Evolutionary conservation across 345 rosid species (phyloP), one percentile per base, ranked within the genome.

Genomic region (Hibiscus mutabilis): DNA sequence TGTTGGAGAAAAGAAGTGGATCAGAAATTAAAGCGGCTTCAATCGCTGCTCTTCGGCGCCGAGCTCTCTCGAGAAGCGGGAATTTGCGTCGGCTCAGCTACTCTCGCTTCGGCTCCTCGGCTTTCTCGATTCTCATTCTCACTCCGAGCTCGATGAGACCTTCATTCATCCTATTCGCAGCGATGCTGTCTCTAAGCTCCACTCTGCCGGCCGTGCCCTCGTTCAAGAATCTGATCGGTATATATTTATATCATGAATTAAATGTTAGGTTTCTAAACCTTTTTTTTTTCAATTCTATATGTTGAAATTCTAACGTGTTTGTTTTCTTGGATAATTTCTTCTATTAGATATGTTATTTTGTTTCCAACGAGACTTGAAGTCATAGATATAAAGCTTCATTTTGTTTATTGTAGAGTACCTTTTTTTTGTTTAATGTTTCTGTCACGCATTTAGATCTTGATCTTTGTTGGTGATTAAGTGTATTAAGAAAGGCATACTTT

Each of bases 61-160:
- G 98, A 91, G 61, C 74, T 77, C 29, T 91, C 83, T 87, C 27
- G 91, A 88, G 80, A 86, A 82, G 74, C 78, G 84, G 61, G 93
- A 92, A 73, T 91, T 82, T 82, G 69, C 91, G 13, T 66, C 97
- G 6, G 95, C 97, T 18, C 86, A 83, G 27, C 65, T 90, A 70
- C 86, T 94, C 70, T 84, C 86, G 29, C 97, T 91, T 73, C 90
- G 89, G 2, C 98, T 94, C 67, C 76, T 91, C 68, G 98, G 98
- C 75, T 91, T 94, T 80, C 89, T 94, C 68, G 97, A 90, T 77
- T 94, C 97, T 29, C 87, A 77, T 60, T 82, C 91, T 59, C 81
- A 73, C 25, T 80, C 88, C 2, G 88, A 86, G 4, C 65, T 35
- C 0, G 97, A 91, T 35, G 88, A 86, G 77, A 73, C 51, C 44